Evolutionary conservation across 2,329 filamentous ascomycete genomes (phyloP).

Genomic region (Emergomyces africanus): DNA sequence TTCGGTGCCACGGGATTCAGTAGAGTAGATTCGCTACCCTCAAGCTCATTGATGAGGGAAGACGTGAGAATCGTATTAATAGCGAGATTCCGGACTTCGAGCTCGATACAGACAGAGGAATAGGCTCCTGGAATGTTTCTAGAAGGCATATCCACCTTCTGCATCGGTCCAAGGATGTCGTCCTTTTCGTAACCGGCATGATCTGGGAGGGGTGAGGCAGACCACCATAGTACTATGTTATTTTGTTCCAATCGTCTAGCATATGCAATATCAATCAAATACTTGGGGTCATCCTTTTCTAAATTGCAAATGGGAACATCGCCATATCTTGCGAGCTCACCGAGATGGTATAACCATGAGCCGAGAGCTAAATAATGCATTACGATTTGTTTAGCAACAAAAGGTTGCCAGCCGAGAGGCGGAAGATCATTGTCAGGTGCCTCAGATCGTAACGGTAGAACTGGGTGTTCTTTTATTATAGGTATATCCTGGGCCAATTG

Average conservation of each 20-base stretch:
- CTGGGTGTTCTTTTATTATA: slow-evolving; percentile 68
- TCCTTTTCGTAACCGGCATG: slow-evolving; percentile 94
- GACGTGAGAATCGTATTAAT: slow-evolving; percentile 98
- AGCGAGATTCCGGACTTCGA: slow-evolving; percentile 84
- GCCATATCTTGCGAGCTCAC: slow-evolving; percentile 78
- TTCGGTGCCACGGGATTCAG: slow-evolving; percentile 62
- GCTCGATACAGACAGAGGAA: slow-evolving; percentile 88
- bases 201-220: slow-evolving; percentile 69
- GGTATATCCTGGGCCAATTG: slow-evolving; percentile 77
- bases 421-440: slow-evolving; percentile 75
- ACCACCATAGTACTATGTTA: slow-evolving; percentile 97
- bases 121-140: slow-evolving; percentile 92
- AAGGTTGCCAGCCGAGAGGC: slow-evolving; percentile 84
- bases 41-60: slow-evolving; percentile 89
- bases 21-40: slow-evolving; percentile 74
- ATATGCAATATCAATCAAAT: slow-evolving; percentile 92
- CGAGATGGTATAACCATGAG: slow-evolving; percentile 79
- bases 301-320: slow-evolving; percentile 93
- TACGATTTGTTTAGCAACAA: slow-evolving; percentile 73
- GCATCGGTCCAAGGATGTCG: slow-evolving; percentile 68
- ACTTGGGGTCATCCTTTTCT: slow-evolving; percentile 84
- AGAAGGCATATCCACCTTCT: slow-evolving; percentile 80
- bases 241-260: slow-evolving; percentile 80
- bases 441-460: slow-evolving; percentile 70
- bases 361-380: slow-evolving; percentile 87